These are phyloP conservation scores for Tetrapyrgos nigripes DNA, from an alignment of 1,284 basidiomycete species.

Conservation along the genomic window DNA sequence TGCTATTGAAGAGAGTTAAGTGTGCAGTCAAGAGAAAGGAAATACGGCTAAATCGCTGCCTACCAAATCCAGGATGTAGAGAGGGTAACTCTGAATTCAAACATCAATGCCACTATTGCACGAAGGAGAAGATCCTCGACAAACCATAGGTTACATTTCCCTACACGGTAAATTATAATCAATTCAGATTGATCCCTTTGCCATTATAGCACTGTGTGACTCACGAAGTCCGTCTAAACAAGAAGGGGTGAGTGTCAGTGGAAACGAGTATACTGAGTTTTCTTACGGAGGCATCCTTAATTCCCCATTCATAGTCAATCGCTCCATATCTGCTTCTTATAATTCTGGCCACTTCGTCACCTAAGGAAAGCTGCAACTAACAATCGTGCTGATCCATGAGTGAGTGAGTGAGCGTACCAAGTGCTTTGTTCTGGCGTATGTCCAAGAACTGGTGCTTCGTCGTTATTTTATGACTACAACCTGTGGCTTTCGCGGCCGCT, in stretches of 20 bases:
- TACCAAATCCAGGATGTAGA: conserved; percentile 57
- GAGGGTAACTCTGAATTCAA: conserved; percentile 40
- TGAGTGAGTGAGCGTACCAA: conserved; percentile 46
- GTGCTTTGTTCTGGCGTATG: conserved; percentile 67
- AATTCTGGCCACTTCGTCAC: conserved; percentile 61
- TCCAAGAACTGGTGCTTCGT: conserved; percentile 54
- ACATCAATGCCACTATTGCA: neutral
- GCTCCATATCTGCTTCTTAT: conserved; percentile 58
- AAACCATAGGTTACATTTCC: conserved; percentile 69
- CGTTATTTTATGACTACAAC: conserved; percentile 63
- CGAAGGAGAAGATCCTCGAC: conserved; percentile 16
- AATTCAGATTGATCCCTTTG: too few relatives aligned
- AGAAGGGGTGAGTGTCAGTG: too few relatives aligned
- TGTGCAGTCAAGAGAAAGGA: neutral
- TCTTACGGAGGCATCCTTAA: conserved; percentile 56
- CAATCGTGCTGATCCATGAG: too few relatives aligned
- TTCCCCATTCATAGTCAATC: conserved; percentile 61
- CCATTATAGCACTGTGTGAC: conserved; percentile 31
- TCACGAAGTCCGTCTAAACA: conserved; percentile 67
- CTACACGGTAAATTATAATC: too few relatives aligned
- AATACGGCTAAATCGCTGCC: neutral
- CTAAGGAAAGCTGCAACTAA: conserved; percentile 34
- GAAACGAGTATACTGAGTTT: too few relatives aligned
- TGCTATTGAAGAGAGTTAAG: conserved; percentile 35
- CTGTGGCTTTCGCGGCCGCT: conserved; percentile 75